Percentiles rank a stretch among this genome's conserved stretches.
These are phyloP conservation scores for Cercis canadensis DNA, from an alignment of 306 rosid genomes.

Conservation along the genomic window DNA sequence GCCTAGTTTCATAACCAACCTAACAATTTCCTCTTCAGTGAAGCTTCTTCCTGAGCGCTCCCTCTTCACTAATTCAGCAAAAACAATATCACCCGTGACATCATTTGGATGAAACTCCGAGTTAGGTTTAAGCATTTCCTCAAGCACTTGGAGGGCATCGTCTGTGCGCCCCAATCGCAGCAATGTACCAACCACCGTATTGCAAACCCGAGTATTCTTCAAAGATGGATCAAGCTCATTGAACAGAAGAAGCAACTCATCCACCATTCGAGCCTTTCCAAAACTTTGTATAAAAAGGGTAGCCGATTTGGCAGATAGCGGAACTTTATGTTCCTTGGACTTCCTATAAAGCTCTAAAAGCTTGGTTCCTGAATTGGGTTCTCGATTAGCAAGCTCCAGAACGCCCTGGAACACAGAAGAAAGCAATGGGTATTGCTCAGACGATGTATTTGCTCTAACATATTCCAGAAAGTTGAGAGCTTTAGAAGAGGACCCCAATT, in stretches of 20 bases:
- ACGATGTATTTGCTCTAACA: constrained; percentile 26
- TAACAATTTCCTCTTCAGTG: constrained; percentile 50
- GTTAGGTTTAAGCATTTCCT: constrained; percentile 69
- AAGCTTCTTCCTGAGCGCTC: constrained; percentile 39
- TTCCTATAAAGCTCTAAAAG: constrained; percentile 49
- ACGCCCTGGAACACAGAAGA: constrained; percentile 60
- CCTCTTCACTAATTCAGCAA: constrained; percentile 47
- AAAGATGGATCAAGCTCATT: constrained; percentile 44
- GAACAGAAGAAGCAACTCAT: constrained; percentile 49
- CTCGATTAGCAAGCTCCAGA: constrained; percentile 50
- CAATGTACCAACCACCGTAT: constrained; percentile 39
- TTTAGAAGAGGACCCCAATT: constrained; percentile 38
- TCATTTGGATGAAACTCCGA: constrained; percentile 47
- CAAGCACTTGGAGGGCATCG: constrained; percentile 62
- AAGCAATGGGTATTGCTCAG: constrained; percentile 18
- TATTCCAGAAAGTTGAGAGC: constrained; percentile 43
- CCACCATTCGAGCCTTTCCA: constrained; percentile 53
- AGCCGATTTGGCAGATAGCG: constrained; percentile 41
- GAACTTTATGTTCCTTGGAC: constrained; percentile 38
- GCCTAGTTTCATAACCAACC: constrained; percentile 59
- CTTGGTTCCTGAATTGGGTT: constrained; percentile 45
- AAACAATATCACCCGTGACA: constrained; percentile 53
- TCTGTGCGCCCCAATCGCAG: constrained; percentile 48
- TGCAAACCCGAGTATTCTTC: constrained; percentile 56
- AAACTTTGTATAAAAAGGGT: constrained; percentile 48